Evolutionary conservation across 1,284 basidiomycete genomes (phyloP).

Genomic region (Amylostereum areolatum): DNA sequence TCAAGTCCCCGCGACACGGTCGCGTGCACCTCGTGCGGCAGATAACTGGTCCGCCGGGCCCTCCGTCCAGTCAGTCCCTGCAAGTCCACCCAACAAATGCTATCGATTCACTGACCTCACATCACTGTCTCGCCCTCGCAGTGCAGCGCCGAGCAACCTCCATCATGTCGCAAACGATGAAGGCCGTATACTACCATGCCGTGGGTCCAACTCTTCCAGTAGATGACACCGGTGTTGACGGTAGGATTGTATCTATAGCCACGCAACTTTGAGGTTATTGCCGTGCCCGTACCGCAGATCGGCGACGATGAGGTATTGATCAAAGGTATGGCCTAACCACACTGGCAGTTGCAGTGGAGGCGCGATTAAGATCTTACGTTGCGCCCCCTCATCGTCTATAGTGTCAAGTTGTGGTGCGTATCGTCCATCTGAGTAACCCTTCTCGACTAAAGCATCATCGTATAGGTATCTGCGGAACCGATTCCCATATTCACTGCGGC

Average conservation of each 20-base stretch:
- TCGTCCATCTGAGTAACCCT: neutral
- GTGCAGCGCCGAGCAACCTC: neutral
- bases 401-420: constrained; percentile 22
- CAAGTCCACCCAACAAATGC: no score
- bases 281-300: constrained; percentile 39
- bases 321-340: constrained; percentile 31
- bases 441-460: neutral
- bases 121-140: no score
- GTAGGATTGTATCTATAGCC: constrained; percentile 16
- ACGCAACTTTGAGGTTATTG: constrained; percentile 25
- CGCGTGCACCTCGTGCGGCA: no score
- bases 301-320: constrained; percentile 48
- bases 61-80: no score
- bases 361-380: constrained; percentile 2
- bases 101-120: no score
- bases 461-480: constrained; percentile 46
- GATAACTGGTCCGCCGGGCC: no score
- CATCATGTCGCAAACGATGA: constrained; percentile 4
- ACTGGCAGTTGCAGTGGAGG: neutral
- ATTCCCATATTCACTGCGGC: constrained; percentile 54
- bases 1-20: no score
- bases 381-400: constrained; percentile 6
- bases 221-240: neutral
- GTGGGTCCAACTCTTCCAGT: neutral
- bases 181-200: constrained; percentile 11